Evolutionary conservation across 2,329 filamentous ascomycete species (phyloP).

Genomic region (Tolypocladium nubicola): DNA sequence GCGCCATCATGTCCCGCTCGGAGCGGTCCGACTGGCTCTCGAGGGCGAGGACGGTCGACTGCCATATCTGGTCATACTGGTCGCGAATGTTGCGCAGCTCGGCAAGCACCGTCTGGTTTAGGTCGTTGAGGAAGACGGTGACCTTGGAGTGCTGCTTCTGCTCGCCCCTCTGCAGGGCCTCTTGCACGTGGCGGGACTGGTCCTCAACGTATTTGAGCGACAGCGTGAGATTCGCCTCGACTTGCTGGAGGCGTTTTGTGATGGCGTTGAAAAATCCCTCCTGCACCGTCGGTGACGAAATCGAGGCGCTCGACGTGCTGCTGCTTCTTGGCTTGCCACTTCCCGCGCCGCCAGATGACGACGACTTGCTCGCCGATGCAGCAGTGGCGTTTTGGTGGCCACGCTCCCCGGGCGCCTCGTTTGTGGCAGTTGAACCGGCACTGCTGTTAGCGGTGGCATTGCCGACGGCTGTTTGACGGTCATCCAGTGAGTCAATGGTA

Average conservation of each 20-base stretch:
- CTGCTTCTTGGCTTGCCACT: conserved; percentile 17
- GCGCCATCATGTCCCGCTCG: conserved; percentile 70
- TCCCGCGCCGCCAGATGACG: conserved; percentile 5
- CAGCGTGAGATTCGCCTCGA: conserved; percentile 86
- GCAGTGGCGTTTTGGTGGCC: background rate
- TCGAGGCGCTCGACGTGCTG: conserved; percentile 14
- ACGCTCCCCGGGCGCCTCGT: conserved; percentile 2
- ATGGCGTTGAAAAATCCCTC: conserved; percentile 98
- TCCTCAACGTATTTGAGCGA: conserved; percentile 95
- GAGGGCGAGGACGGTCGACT: conserved; percentile 84
- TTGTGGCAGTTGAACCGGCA: background rate
- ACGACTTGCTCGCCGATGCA: background rate
- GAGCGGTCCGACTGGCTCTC: conserved; percentile 81
- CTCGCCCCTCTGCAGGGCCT: conserved; percentile 78
- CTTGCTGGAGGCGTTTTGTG: conserved; percentile 79
- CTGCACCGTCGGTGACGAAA: conserved; percentile 68
- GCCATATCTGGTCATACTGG: conserved; percentile 95
- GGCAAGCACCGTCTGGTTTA: conserved; percentile 79
- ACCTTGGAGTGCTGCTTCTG: conserved; percentile 80
- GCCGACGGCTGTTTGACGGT: background rate
- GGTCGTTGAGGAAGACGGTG: conserved; percentile 64
- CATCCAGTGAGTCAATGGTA: background rate
- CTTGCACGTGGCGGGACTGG: conserved; percentile 80
- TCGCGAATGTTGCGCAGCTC: conserved; percentile 70
- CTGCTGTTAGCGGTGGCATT: background rate